Evolutionary conservation across 371 early-diverging fungal species (phyloP).

Genomic region (Furculomyces boomerangus): DNA sequence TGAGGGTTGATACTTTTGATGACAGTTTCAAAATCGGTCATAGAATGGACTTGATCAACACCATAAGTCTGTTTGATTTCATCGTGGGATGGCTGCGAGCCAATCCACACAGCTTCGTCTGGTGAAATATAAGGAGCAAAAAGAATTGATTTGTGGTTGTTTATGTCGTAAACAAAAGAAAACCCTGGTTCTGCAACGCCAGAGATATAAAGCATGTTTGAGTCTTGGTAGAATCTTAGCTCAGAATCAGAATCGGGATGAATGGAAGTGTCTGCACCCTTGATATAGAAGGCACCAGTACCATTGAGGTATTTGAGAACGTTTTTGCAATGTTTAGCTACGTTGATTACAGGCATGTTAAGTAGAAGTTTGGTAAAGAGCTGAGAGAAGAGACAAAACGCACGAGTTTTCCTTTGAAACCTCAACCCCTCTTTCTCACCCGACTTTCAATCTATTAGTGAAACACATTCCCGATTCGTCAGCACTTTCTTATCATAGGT

Average conservation of each 20-base stretch:
- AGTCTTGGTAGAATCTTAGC: constrained; percentile 66
- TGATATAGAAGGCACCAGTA: constrained; percentile 45
- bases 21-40: constrained; percentile 20
- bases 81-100: constrained; percentile 33
- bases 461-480: too few species aligned
- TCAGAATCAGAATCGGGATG: constrained; percentile 63
- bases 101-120: constrained; percentile 75
- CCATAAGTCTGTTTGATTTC: constrained; percentile 32
- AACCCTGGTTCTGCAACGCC: constrained; percentile 60
- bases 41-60: constrained; percentile 40
- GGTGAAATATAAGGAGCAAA: constrained; percentile 44
- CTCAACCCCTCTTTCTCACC: too few species aligned
- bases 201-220: constrained; percentile 57
- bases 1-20: constrained; percentile 21
- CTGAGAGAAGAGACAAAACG: too few species aligned
- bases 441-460: too few species aligned
- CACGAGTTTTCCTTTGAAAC: too few species aligned
- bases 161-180: constrained; percentile 47
- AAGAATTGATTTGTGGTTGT: constrained; percentile 36
- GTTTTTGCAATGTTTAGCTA: constrained; percentile 34
- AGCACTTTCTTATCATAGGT: too few species aligned
- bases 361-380: too few species aligned
- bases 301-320: constrained; percentile 35
- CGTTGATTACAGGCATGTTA: neutral
- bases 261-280: constrained; percentile 37